Conservation (phyloP, 768 basidiomycete species). For the Mycena filopes region DNA sequence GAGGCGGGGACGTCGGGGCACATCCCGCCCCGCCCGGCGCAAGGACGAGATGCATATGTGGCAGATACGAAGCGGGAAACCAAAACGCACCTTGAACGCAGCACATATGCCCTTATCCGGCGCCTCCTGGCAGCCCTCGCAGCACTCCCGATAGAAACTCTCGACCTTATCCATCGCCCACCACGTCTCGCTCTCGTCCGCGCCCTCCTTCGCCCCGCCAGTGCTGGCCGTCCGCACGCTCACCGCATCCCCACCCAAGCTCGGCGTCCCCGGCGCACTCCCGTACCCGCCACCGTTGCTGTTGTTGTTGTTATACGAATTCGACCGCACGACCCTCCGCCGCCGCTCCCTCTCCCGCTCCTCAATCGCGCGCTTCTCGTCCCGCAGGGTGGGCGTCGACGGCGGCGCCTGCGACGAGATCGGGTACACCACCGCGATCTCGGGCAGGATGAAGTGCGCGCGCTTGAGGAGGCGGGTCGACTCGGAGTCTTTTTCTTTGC, state of each 20-base stretch:
- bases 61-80: no score
- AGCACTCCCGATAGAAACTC: slow-evolving; percentile 89
- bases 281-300: background rate
- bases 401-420: slow-evolving; percentile 89
- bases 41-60: background rate
- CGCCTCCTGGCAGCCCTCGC: slow-evolving; percentile 77
- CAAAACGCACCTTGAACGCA: slow-evolving; percentile 78
- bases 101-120: slow-evolving; percentile 72
- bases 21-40: no score
- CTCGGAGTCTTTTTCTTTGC: slow-evolving; percentile 46
- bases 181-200: slow-evolving; percentile 69
- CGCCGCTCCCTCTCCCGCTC: slow-evolving; percentile 78
- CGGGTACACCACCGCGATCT: slow-evolving; percentile 89
- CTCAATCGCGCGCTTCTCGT: slow-evolving; percentile 85
- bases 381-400: slow-evolving; percentile 78
- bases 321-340: slow-evolving; percentile 70
- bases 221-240: slow-evolving; percentile 16
- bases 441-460: slow-evolving; percentile 91
- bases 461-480: slow-evolving; percentile 76
- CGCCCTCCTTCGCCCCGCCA: background rate
- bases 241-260: slow-evolving; percentile 1
- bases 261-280: background rate
- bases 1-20: slow-evolving; percentile 2
- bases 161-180: slow-evolving; percentile 90
- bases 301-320: no score